Percentiles rank a stretch among this genome's conserved stretches.
Conservation (phyloP, 192 early-diverging fungal genomes). For the Backusella tuberculispora region DNA sequence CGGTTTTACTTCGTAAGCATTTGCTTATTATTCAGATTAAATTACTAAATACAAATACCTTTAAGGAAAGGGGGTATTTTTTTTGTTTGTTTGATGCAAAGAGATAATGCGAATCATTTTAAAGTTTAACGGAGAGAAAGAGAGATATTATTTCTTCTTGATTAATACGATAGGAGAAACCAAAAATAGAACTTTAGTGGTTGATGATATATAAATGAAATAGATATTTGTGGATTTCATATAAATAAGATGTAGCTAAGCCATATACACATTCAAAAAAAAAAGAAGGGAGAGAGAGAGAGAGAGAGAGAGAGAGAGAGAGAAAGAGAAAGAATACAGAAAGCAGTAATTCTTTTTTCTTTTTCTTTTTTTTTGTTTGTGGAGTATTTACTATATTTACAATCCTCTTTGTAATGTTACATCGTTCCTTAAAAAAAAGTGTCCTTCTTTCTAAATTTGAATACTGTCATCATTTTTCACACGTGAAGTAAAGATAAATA, state of each 20-base stretch:
- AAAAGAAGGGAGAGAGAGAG: background rate
- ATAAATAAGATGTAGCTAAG: no score
- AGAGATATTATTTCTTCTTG: background rate
- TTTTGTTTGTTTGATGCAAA: background rate
- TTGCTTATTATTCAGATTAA: background rate
- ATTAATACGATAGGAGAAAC: no score
- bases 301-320: background rate
- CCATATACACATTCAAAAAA: no score
- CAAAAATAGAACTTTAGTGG: no score
- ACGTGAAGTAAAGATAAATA: background rate
- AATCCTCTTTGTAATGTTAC: background rate
- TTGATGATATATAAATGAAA: no score
- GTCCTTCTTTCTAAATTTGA: background rate
- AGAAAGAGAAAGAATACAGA: no score
- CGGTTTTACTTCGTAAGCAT: background rate
- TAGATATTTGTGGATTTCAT: no score
- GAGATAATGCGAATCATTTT: background rate
- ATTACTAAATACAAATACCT: no score
- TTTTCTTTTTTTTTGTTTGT: background rate
- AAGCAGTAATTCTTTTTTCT: no score
- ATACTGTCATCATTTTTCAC: background rate
- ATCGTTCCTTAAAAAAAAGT: background rate
- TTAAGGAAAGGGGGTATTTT: background rate
- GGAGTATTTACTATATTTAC: background rate
- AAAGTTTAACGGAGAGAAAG: background rate